phyloP scores from a whole-genome alignment of 305 asterid genomes.

The Striga hermonthica region DNA sequence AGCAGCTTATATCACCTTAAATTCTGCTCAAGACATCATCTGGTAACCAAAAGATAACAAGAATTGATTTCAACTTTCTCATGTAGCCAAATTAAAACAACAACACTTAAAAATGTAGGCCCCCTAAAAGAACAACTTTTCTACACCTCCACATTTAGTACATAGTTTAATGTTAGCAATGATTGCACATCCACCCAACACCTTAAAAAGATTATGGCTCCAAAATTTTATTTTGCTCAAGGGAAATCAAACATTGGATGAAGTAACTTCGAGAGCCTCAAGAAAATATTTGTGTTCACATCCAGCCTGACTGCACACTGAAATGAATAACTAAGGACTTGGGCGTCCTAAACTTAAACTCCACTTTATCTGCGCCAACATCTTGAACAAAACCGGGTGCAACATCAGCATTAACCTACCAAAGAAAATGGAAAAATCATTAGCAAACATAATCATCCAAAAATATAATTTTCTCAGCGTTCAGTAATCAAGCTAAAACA shows the following conservation, averaged over 20 bases:
- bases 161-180: neutral
- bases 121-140: neutral
- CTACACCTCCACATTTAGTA: neutral
- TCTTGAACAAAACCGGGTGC: constrained; percentile 84
- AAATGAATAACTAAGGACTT: constrained; percentile 55
- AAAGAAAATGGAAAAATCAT: constrained; percentile 8
- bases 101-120: neutral
- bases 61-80: no score
- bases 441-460: neutral
- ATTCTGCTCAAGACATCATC: no score
- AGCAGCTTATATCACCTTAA: no score
- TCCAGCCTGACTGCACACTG: constrained; percentile 69
- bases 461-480: neutral
- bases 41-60: no score
- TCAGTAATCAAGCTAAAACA: neutral
- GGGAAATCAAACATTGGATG: constrained; percentile 4
- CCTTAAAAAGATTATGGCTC: neutral
- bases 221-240: neutral
- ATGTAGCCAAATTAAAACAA: no score
- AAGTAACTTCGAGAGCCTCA: constrained; percentile 84
- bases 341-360: constrained; percentile 78
- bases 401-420: constrained; percentile 69
- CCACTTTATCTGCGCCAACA: constrained; percentile 84
- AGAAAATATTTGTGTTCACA: constrained; percentile 69
- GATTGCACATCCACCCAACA: neutral